Percentiles rank a stretch among this genome's conserved stretches.
phyloP scores from a whole-genome alignment of 106 monocot species.

The Dendrobium officinale region DNA sequence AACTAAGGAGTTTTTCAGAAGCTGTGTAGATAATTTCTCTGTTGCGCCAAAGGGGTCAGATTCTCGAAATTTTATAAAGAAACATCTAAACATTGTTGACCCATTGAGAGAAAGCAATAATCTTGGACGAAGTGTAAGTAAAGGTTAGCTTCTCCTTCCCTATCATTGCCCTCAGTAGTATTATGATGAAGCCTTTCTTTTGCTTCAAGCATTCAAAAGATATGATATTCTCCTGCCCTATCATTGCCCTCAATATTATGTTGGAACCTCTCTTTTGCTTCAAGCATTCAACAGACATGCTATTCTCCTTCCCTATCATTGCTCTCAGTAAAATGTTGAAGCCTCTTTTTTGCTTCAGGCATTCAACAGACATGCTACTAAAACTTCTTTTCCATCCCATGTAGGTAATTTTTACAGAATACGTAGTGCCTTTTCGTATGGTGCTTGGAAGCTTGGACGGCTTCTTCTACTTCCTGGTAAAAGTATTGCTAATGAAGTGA shows the following conservation, averaged over 20 bases:
- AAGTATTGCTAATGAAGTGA: slow-evolving; percentile 37
- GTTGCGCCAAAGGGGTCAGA: slow-evolving; percentile 27
- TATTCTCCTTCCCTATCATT: not conserved
- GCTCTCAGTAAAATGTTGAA: not conserved
- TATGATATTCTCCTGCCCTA: not conserved
- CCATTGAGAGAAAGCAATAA: slow-evolving; percentile 84
- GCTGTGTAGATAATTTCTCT: slow-evolving; percentile 32
- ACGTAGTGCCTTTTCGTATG: slow-evolving; percentile 74
- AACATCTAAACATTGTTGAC: slow-evolving; percentile 88
- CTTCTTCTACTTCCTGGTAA: slow-evolving; percentile 50
- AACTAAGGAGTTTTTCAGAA: slow-evolving; percentile 59
- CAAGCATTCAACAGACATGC: not conserved
- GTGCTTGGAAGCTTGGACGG: slow-evolving; percentile 65
- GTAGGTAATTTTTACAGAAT: slow-evolving; percentile 81
- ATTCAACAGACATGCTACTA: not conserved
- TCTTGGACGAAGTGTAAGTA: slow-evolving; percentile 88
- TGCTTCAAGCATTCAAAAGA: not conserved
- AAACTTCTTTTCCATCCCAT: not conserved
- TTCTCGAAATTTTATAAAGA: slow-evolving; percentile 38
- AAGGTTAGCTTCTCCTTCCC: slow-evolving; percentile 33
- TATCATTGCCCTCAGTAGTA: not conserved
- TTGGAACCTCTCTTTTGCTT: not conserved
- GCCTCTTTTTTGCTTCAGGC: not conserved
- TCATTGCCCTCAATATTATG: not conserved
- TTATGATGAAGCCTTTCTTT: not conserved